These are phyloP conservation scores for Aspergillus costaricaensis DNA, from an alignment of 2,329 filamentous ascomycete genomes.

Conservation along the genomic window DNA sequence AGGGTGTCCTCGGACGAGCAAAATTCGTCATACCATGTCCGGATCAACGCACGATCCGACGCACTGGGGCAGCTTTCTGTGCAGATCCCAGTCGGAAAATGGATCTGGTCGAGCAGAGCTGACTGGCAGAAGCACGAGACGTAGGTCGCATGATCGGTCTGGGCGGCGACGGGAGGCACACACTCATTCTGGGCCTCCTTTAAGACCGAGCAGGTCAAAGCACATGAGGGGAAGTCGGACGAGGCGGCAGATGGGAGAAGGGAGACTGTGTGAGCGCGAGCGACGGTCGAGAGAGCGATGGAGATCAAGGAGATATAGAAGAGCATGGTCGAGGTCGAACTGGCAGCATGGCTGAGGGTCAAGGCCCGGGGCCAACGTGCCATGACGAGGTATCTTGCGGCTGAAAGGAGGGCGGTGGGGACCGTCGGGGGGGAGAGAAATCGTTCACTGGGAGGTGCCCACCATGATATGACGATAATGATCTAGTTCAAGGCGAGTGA, in stretches of 20 bases:
- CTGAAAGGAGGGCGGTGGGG: conserved; percentile 16
- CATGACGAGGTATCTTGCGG: conserved; percentile 16
- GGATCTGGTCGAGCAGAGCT: conserved; percentile 59
- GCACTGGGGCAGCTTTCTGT: conserved; percentile 58
- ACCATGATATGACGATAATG: conserved; percentile 17
- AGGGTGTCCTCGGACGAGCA: conserved; percentile 56
- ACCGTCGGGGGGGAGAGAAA: conserved; percentile 14
- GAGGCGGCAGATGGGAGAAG: conserved; percentile 42
- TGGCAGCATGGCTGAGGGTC: conserved; percentile 8
- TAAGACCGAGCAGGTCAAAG: conserved; percentile 59
- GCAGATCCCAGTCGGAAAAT: conserved; percentile 62
- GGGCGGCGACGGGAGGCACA: conserved; percentile 58
- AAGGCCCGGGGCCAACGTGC: conserved; percentile 16
- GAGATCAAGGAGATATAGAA: conserved; percentile 17
- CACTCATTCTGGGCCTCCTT: conserved; percentile 73
- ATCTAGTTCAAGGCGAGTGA: neutral
- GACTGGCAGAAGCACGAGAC: conserved; percentile 74
- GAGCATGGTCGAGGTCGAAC: conserved; percentile 7
- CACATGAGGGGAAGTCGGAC: conserved; percentile 63
- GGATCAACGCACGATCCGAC: conserved; percentile 59
- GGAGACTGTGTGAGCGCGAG: conserved; percentile 26
- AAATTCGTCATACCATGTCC: conserved; percentile 69
- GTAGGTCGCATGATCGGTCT: conserved; percentile 57
- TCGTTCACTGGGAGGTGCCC: conserved; percentile 13
- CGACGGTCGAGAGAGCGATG: conserved; percentile 22